Conservation (phyloP, 139 green algal species). For the Klebsormidium nitens region DNA sequence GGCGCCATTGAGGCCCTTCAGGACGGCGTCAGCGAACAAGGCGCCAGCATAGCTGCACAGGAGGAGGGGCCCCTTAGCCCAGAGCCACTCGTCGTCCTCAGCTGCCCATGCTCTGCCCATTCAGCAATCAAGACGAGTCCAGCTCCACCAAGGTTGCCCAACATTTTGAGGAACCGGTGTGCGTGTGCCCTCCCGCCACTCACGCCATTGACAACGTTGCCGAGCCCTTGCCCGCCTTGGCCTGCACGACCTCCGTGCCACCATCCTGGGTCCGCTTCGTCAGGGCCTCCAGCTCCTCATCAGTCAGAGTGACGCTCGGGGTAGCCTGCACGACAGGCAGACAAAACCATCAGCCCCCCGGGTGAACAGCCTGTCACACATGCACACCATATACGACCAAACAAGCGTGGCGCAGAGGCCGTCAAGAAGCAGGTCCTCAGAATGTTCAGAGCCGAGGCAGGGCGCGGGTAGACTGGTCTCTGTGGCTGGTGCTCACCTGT, state of each 20-base stretch:
- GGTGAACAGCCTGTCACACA: neutral
- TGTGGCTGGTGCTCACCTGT: slow-evolving; percentile 71
- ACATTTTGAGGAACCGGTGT: neutral
- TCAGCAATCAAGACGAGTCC: neutral
- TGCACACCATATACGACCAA: neutral
- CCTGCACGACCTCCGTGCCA: slow-evolving; percentile 88
- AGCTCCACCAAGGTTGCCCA: neutral
- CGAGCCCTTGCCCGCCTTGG: slow-evolving; percentile 53
- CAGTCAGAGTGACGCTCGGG: slow-evolving; percentile 44
- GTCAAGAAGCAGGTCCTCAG: neutral
- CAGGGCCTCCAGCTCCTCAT: slow-evolving; percentile 80
- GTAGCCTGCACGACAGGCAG: slow-evolving; percentile 48
- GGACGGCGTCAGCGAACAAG: slow-evolving; percentile 84
- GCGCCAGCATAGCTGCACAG: slow-evolving; percentile 76
- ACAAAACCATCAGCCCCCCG: slow-evolving; percentile 9
- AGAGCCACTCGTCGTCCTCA: no score
- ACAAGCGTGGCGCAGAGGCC: neutral
- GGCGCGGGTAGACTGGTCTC: no score
- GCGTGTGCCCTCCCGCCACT: slow-evolving; percentile 5
- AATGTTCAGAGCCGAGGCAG: no score
- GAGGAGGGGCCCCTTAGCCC: no score
- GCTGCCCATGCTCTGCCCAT: neutral
- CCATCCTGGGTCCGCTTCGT: slow-evolving; percentile 98
- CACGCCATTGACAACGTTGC: slow-evolving; percentile 51
- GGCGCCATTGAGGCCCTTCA: slow-evolving; percentile 87